Evolutionary conservation across 2,329 filamentous ascomycete species (phyloP), one percentile per base, ranked within the genome.

Genomic region (Mollisia scopiformis): DNA sequence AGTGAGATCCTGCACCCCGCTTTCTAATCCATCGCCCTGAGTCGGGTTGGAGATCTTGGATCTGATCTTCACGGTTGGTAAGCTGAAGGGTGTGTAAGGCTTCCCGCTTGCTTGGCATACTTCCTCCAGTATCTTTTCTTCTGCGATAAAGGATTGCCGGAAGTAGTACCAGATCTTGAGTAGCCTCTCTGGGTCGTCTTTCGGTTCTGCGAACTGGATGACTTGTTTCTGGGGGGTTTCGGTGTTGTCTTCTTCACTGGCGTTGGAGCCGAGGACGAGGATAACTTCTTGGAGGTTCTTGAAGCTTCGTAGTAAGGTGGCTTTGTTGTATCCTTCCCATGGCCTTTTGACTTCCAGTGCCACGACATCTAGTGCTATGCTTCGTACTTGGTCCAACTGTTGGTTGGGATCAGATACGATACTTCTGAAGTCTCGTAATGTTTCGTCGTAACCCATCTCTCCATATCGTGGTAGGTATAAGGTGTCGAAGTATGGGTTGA

Each of bases 261-360:
- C 43, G 2, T 56, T 25, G 25, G 57, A 49, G 16, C 43, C 27
- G 4, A 71, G 41, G 3, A 74, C 69, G 0, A 73, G 46, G 8
- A 66, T 55, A 7, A 73, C 59, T 46, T 71, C 62, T 27, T 69
- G 60, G 5, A 74, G 49, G 0, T 73, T 68, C 2, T 73, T 73
- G 52, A 80, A 81, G 56, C 74, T 76, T 49, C 77, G 71, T 55
- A 82, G 74, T 43, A 82, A 68, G 25, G 75, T 74, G 31, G 79
- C 78, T 71, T 82, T 82, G 72, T 80, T 81, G 72, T 82, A 82
- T 11, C 77, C 77, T 72, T 82, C 80, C 80, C 80, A 82, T 16
- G 79, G 80, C 35, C 78, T 72, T 52, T 80, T 77, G 55, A 80
- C 74, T 33, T 76, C 72, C 16, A 76, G 71, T 28, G 74, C 74